phyloP scores from a whole-genome alignment of 2,329 filamentous ascomycete species.

The Neonectria coccinea region DNA sequence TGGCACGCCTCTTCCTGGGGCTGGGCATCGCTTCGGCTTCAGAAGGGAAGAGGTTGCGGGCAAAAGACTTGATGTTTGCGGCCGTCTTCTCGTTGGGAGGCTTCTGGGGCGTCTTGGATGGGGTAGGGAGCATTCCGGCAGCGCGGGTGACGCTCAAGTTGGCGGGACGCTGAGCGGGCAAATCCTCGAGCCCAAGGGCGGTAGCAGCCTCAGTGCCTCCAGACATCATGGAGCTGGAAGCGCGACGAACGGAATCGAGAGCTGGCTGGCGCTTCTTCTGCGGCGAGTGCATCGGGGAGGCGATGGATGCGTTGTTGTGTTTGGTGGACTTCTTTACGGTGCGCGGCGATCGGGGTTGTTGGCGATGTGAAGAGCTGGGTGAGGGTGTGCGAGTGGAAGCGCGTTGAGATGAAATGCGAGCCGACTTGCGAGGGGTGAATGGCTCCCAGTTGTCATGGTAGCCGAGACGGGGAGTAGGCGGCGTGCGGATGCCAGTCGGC shows the following conservation, averaged over 20 bases:
- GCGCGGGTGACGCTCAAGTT: slow-evolving; percentile 48
- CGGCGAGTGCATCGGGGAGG: slow-evolving; percentile 60
- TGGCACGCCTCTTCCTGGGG: slow-evolving; percentile 68
- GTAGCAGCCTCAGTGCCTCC: slow-evolving; percentile 58
- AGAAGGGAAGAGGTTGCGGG: slow-evolving; percentile 72
- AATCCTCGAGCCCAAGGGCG: slow-evolving; percentile 53
- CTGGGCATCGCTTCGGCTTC: slow-evolving; percentile 69
- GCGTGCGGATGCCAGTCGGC: slow-evolving; percentile 69
- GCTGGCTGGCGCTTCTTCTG: slow-evolving; percentile 63
- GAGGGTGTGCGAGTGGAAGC: slow-evolving; percentile 66
- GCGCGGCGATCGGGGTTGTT: slow-evolving; percentile 49
- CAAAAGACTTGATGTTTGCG: slow-evolving; percentile 65
- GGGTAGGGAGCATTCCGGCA: slow-evolving; percentile 77
- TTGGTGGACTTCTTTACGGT: slow-evolving; percentile 48
- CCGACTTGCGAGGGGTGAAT: slow-evolving; percentile 77
- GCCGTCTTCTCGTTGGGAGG: slow-evolving; percentile 63
- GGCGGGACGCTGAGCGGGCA: slow-evolving; percentile 43
- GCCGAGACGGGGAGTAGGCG: slow-evolving; percentile 76
- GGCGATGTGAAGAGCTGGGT: slow-evolving; percentile 55
- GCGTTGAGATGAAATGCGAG: slow-evolving; percentile 70
- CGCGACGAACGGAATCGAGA: slow-evolving; percentile 61
- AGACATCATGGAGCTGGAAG: slow-evolving; percentile 58
- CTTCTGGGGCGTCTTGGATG: slow-evolving; percentile 81
- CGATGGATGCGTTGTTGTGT: slow-evolving; percentile 48
- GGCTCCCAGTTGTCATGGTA: slow-evolving; percentile 78